Evolutionary conservation across 768 basidiomycete species (phyloP).

Genomic region (Tylopilus subfusipes): DNA sequence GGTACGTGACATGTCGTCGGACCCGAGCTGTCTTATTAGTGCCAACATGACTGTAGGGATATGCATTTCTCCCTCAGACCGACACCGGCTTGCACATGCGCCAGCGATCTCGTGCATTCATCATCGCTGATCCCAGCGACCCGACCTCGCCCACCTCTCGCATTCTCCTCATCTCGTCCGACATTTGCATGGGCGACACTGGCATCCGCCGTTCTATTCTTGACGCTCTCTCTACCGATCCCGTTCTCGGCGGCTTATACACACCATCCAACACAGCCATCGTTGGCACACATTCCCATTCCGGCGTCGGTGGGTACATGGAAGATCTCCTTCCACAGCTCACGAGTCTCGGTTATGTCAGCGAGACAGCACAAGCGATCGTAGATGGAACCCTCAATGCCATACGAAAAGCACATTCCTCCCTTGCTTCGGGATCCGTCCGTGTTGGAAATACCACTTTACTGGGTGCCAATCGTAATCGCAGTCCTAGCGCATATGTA

Average conservation of each 20-base stretch:
- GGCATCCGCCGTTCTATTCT: conserved; percentile 72
- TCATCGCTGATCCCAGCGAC: conserved; percentile 49
- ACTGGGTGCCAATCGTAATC: conserved; percentile 65
- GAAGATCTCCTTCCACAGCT: conserved; percentile 77
- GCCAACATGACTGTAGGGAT: conserved; percentile 44
- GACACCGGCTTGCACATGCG: conserved; percentile 79
- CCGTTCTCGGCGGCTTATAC: conserved; percentile 60
- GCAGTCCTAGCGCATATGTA: conserved; percentile 72
- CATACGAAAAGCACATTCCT: conserved; percentile 63
- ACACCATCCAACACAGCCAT: conserved; percentile 70
- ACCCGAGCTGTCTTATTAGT: not conserved
- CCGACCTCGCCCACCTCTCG: conserved; percentile 46
- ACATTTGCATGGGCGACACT: conserved; percentile 80
- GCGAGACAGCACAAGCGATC: conserved; percentile 69
- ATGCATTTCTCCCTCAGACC: conserved; percentile 60
- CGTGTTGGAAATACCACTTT: conserved; percentile 68
- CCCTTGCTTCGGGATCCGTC: conserved; percentile 55
- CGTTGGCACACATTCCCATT: conserved; percentile 70
- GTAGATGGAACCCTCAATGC: conserved; percentile 66
- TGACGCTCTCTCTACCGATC: conserved; percentile 43
- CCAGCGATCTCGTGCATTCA: conserved; percentile 72
- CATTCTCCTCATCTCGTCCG: conserved; percentile 75
- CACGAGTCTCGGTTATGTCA: conserved; percentile 70
- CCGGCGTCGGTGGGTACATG: conserved; percentile 75
- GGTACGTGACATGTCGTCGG: conserved; percentile 37